Percentiles rank a stretch among this genome's conserved stretches.
Evolutionary conservation across 2,329 filamentous ascomycete genomes (phyloP).

Genomic region (Nemania diffusa): DNA sequence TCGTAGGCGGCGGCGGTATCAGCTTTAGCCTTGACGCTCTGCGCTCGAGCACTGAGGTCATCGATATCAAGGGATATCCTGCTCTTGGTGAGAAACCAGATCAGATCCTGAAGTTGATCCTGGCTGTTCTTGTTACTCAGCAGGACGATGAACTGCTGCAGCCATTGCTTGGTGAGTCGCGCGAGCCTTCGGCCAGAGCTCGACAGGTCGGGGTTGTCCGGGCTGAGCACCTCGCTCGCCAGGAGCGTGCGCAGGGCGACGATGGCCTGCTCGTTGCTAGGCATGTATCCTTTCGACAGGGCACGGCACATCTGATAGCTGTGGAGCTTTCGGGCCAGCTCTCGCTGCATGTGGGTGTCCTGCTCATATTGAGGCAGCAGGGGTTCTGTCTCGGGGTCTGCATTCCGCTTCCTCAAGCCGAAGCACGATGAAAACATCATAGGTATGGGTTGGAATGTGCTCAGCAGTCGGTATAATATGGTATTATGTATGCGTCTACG

Average conservation of each 20-base stretch:
- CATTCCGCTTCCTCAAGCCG: slow-evolving; percentile 60
- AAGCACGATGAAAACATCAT: slow-evolving; percentile 71
- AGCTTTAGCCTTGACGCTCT: slow-evolving; percentile 72
- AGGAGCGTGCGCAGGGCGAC: slow-evolving; percentile 82
- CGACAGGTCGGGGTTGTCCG: slow-evolving; percentile 78
- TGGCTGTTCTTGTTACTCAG: slow-evolving; percentile 82
- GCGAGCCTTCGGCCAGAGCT: slow-evolving; percentile 79
- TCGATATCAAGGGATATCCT: slow-evolving; percentile 74
- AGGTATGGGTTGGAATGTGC: neutral
- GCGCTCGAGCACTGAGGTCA: slow-evolving; percentile 69
- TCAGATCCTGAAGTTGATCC: slow-evolving; percentile 90
- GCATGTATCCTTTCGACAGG: slow-evolving; percentile 86
- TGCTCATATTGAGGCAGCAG: slow-evolving; percentile 85
- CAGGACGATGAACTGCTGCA: slow-evolving; percentile 84
- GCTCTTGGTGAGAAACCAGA: slow-evolving; percentile 86
- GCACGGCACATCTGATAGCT: slow-evolving; percentile 92
- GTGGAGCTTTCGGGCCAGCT: slow-evolving; percentile 89
- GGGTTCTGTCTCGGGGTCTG: slow-evolving; percentile 75
- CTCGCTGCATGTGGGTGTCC: slow-evolving; percentile 80
- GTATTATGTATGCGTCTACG: neutral
- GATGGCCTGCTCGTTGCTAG: slow-evolving; percentile 85
- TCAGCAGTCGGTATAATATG: neutral
- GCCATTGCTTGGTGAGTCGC: slow-evolving; percentile 76
- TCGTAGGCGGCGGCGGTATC: slow-evolving; percentile 80
- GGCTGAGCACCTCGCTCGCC: slow-evolving; percentile 80